Percentiles rank a stretch among this genome's conserved stretches.
Conservation (phyloP, 306 rosid species). For the Crotalaria pallida region DNA sequence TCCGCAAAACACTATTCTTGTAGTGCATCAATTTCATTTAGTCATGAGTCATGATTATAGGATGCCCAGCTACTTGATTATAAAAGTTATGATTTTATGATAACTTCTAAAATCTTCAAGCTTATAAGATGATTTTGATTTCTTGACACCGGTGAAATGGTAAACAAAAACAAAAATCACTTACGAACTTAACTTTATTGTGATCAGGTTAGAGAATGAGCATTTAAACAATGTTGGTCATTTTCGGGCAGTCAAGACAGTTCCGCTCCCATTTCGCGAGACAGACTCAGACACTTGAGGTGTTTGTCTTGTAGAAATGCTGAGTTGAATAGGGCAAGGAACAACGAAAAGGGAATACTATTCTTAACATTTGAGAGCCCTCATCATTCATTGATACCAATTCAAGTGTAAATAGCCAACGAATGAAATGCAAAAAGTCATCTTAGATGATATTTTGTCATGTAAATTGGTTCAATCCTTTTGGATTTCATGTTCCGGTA, state of each 20-base stretch:
- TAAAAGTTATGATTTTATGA: background rate
- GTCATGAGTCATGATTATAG: background rate
- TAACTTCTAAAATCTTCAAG: background rate
- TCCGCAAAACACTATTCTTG: background rate
- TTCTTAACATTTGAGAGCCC: constrained; percentile 16
- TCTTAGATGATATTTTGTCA: constrained; percentile 18
- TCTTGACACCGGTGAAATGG: background rate
- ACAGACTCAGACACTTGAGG: constrained; percentile 64
- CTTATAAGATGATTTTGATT: background rate
- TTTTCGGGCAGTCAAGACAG: constrained; percentile 65
- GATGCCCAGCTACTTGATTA: background rate
- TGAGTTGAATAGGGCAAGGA: constrained; percentile 15
- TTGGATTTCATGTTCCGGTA: constrained; percentile 20
- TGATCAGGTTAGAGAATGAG: constrained; percentile 79
- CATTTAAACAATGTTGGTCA: constrained; percentile 79
- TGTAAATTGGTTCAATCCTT: constrained; percentile 17
- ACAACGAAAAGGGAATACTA: constrained; percentile 16
- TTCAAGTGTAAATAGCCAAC: constrained; percentile 30
- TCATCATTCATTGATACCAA: constrained; percentile 16
- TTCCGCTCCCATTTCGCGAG: constrained; percentile 74
- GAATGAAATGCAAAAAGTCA: constrained; percentile 27
- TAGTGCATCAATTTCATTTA: background rate
- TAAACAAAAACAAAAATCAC: background rate
- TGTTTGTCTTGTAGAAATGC: constrained; percentile 17
- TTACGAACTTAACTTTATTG: background rate